Base-by-base conservation (phyloP, 2,329 filamentous ascomycete species). In the Hypoxylon sp. region DNA sequence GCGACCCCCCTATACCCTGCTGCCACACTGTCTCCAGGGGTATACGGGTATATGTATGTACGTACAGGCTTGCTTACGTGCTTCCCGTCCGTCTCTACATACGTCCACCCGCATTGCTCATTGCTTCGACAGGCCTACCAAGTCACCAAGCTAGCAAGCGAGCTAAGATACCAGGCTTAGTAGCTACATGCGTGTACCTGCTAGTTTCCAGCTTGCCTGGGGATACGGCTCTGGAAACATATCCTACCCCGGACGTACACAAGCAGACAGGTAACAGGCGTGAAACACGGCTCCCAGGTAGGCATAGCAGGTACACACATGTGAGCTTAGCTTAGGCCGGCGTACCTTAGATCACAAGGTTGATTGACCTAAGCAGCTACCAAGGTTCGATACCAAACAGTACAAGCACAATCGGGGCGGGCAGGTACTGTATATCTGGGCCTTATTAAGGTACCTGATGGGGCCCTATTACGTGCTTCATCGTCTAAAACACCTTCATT, bases 381-480 rank as follows among this genome's bases (percentile, higher is more conserved):
- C n/a, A n/a, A n/a, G 48, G 52, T 56, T 54, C 33, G 31, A 41
- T 17, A 35, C 20, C 37, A 51, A 37, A 33, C 40, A 35, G 21
- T 48, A 35, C n/a, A 18, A n/a, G n/a, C n/a, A n/a, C n/a, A n/a
- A n/a, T n/a, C n/a, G n/a, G n/a, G n/a, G n/a, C n/a, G n/a, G n/a
- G n/a, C n/a, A n/a, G n/a, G n/a, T n/a, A n/a, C n/a, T n/a, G n/a
- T 54, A 57, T 60, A 60, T 56, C 53, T 60, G 52, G 48, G 52
- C 48, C 57, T 47, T 60, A 56, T 60, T 60, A 56, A 60, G 46
- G 52, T 60, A 60, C 53, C 48, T 55, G 52, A 63, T 58, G 57
- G 60, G n/a, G 20, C 26, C 57, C 60, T 63, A 63, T 63, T 63
- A 63, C 60, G 60, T 63, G 60, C 60, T 63, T 60, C 60, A 58